Evolutionary conservation across 495 filamentous ascomycete species (phyloP).

Genomic region (Neurospora terricola): DNA sequence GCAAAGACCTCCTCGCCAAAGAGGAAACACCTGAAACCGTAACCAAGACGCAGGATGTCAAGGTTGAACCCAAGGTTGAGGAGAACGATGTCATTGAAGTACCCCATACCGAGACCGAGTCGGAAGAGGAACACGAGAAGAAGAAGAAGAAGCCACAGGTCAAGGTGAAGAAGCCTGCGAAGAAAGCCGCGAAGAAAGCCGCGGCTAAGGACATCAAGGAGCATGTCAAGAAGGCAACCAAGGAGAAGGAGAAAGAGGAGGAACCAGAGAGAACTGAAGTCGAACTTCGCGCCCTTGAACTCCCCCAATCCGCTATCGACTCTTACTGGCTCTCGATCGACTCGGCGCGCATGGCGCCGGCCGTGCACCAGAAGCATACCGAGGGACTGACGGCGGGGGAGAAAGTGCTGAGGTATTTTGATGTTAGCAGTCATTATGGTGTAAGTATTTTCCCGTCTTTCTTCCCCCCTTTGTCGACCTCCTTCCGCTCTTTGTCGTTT

Average conservation of each 20-base stretch:
- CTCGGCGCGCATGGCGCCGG: constrained; percentile 31
- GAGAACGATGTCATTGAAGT: neutral
- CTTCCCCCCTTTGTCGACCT: neutral
- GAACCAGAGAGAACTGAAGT: constrained; percentile 20
- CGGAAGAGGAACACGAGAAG: constrained; percentile 7
- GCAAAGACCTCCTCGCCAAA: constrained; percentile 32
- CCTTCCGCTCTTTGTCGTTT: neutral
- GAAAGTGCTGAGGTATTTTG: constrained; percentile 81
- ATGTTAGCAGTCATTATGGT: constrained; percentile 79
- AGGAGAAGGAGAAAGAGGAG: constrained; percentile 7
- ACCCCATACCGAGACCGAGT: neutral
- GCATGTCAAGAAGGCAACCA: neutral
- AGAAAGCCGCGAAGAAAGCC: constrained; percentile 23
- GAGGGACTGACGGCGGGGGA: constrained; percentile 59
- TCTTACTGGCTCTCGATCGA: constrained; percentile 67
- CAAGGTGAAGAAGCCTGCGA: constrained; percentile 23
- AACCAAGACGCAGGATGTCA: constrained; percentile 3
- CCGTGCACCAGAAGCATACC: constrained; percentile 55
- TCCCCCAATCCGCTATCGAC: constrained; percentile 55
- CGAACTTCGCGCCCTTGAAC: constrained; percentile 41
- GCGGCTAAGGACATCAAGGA: constrained; percentile 13
- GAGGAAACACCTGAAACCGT: constrained; percentile 8
- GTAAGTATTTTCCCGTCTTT: constrained; percentile 42
- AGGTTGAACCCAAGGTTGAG: neutral
- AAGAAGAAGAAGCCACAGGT: constrained; percentile 5